Evolutionary conservation across 192 early-diverging fungal species (phyloP).

Genomic region (Lobulomyces angularis): DNA sequence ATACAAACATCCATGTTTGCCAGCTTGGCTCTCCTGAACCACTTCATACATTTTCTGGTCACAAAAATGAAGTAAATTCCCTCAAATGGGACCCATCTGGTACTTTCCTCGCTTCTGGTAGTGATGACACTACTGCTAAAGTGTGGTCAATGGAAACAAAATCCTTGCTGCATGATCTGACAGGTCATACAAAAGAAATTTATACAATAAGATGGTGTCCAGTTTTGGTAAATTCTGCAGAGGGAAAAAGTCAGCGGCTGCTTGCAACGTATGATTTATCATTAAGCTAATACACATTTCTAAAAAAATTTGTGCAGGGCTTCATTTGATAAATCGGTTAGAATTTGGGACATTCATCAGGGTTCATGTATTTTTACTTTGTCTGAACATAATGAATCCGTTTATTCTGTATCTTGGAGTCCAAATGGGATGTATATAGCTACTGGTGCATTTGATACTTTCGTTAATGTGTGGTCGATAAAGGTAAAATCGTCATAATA

Average conservation of each 20-base stretch:
- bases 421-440: conserved; percentile 63
- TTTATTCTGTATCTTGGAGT: conserved; percentile 64
- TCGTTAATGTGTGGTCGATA: conserved; percentile 62
- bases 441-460: conserved; percentile 63
- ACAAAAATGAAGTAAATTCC: conserved; percentile 69
- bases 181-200: conserved; percentile 63
- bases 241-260: conserved; percentile 10
- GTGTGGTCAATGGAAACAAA: conserved; percentile 56
- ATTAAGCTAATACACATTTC: background rate
- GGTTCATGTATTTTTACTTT: conserved; percentile 55
- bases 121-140: conserved; percentile 65
- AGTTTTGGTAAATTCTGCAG: conserved; percentile 13
- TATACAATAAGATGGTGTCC: conserved; percentile 78
- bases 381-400: conserved; percentile 53
- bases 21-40: conserved; percentile 56
- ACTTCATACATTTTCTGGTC: conserved; percentile 58
- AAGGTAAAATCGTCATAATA: conserved; percentile 19
- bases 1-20: conserved; percentile 71
- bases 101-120: conserved; percentile 58
- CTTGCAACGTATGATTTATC: conserved; percentile 19
- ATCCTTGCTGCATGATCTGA: conserved; percentile 24
- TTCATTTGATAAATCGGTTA: conserved; percentile 68
- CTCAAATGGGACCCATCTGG: conserved; percentile 61
- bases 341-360: conserved; percentile 73
- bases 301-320: conserved; percentile 13